Evolutionary conservation across 139 green algal species (phyloP).

Genomic region (Parachlorella kessleri): DNA sequence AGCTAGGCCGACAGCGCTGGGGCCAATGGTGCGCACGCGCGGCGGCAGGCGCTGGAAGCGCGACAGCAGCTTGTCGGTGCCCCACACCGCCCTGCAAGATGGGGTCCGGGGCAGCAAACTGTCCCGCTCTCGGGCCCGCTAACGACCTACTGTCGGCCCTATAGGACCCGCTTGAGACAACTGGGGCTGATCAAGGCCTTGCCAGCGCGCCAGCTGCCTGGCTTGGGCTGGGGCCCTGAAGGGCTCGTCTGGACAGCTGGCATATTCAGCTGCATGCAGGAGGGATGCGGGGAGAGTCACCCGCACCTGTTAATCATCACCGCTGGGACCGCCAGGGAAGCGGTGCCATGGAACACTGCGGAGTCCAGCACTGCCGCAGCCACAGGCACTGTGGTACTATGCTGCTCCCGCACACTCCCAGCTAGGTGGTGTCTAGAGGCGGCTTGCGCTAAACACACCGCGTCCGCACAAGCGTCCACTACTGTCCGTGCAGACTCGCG

Average conservation of each 20-base stretch:
- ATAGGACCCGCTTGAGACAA: too few relatives aligned
- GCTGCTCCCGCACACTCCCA: too few relatives aligned
- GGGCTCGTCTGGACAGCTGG: too few relatives aligned
- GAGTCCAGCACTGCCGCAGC: conserved; percentile 13
- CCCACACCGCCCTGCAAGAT: conserved; percentile 24
- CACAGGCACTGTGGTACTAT: conserved; percentile 16
- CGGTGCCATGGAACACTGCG: conserved; percentile 13
- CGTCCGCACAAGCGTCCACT: not conserved
- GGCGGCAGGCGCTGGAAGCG: not conserved
- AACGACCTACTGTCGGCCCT: not conserved
- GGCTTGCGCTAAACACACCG: too few relatives aligned
- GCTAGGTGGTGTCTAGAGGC: too few relatives aligned
- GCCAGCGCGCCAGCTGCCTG: too few relatives aligned
- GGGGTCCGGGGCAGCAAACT: not conserved
- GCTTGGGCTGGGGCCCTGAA: too few relatives aligned
- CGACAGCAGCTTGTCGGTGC: not conserved
- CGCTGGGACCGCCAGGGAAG: conserved; percentile 21
- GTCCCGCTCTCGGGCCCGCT: too few relatives aligned
- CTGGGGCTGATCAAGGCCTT: too few relatives aligned
- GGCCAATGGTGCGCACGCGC: not conserved
- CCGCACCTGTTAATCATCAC: conserved; percentile 17
- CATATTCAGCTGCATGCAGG: too few relatives aligned
- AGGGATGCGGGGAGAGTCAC: too few relatives aligned
- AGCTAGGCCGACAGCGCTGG: conserved; percentile 4
- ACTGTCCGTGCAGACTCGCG: not conserved